phyloP scores from a whole-genome alignment of 169 alveolate species.

The Plasmodium berghei region DNA sequence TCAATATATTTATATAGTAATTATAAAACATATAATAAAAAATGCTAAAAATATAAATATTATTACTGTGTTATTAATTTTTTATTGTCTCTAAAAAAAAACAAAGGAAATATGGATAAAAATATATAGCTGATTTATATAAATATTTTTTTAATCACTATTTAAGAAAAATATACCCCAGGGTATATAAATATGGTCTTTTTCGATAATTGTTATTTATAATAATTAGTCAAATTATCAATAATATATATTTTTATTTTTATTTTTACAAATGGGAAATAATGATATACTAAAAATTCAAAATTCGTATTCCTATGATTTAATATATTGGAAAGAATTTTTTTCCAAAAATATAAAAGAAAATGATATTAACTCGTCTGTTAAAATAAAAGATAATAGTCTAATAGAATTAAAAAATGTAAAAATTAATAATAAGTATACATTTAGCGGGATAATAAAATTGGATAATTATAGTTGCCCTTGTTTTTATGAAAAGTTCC shows the following conservation, averaged over 20 bases:
- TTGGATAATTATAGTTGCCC: slow-evolving; percentile 24
- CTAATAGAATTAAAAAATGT: slow-evolving; percentile 24
- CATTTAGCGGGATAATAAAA: slow-evolving; percentile 6
- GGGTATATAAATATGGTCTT: background rate
- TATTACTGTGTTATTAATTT: too few relatives aligned
- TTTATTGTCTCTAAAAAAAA: background rate
- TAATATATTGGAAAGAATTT: slow-evolving; percentile 19
- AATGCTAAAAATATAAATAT: too few relatives aligned
- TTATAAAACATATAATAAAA: too few relatives aligned
- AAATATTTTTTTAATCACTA: background rate
- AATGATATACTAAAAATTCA: background rate
- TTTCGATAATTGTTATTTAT: background rate
- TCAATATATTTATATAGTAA: too few relatives aligned
- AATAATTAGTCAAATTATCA: too few relatives aligned
- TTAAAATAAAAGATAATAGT: slow-evolving; percentile 7
- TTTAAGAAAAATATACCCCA: background rate
- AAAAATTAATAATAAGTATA: slow-evolving; percentile 2
- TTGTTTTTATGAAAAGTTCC: slow-evolving; percentile 3
- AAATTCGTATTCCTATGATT: background rate
- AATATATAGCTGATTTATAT: background rate
- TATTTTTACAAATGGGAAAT: background rate
- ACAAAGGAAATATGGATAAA: background rate
- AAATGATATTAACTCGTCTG: background rate
- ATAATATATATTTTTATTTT: background rate
- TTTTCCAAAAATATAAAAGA: slow-evolving; percentile 9